Percentiles rank a stretch among this genome's conserved stretches.
These are phyloP conservation scores for Trichoderma afroharzianum DNA, from an alignment of 2,329 filamentous ascomycete genomes.

Conservation along the genomic window DNA sequence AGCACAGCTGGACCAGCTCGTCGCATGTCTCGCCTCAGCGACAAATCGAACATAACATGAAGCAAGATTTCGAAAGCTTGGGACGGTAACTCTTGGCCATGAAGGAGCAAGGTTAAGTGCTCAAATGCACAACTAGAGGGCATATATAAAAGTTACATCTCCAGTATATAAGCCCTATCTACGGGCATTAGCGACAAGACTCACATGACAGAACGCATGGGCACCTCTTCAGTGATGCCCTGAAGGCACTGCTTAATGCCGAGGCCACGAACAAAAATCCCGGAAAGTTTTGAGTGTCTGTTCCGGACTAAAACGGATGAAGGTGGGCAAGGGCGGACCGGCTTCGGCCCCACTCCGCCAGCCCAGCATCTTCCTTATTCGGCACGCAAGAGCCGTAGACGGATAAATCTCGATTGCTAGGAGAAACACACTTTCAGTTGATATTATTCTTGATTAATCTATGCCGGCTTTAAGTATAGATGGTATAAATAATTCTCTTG, in stretches of 20 bases:
- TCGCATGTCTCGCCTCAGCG: neutral
- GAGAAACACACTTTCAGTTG: neutral
- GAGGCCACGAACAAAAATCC: neutral
- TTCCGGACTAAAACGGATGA: neutral
- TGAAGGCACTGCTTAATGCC: neutral
- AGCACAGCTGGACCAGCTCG: neutral
- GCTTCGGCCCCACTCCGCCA: neutral
- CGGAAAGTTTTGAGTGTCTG: neutral
- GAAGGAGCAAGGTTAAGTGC: neutral
- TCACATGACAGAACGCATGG: neutral
- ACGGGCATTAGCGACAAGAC: neutral
- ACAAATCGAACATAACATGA: neutral
- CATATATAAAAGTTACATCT: accelerated
- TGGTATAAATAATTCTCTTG: neutral
- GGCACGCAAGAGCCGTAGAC: neutral
- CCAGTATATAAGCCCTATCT: neutral
- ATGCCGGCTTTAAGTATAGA: neutral
- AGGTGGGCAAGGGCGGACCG: neutral
- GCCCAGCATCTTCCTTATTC: neutral
- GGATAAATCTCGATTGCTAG: neutral
- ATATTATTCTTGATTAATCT: neutral
- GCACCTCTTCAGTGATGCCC: neutral
- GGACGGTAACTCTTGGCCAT: neutral
- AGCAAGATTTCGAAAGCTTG: neutral
- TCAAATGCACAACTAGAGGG: neutral